Evolutionary conservation across 306 rosid species (phyloP).

Genomic region (Fragaria vesca): DNA sequence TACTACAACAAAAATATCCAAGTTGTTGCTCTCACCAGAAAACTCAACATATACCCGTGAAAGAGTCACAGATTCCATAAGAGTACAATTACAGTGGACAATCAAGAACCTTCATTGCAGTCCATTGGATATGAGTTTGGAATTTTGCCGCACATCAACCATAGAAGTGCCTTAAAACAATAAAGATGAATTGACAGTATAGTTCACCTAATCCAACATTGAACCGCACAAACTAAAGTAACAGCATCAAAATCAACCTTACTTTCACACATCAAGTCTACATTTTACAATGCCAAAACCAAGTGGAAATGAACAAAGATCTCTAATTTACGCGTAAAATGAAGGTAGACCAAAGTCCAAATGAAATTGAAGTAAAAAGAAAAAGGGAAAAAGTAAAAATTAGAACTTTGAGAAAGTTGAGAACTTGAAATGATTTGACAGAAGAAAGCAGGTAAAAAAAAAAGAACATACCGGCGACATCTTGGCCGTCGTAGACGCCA

Average conservation of each 20-base stretch:
- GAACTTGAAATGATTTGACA: background rate
- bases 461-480: constrained; percentile 76
- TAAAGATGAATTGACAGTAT: constrained; percentile 18
- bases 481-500: constrained; percentile 79
- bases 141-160: constrained; percentile 11
- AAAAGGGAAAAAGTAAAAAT: background rate
- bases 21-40: constrained; percentile 35
- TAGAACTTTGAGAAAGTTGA: background rate
- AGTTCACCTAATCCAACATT: constrained; percentile 25
- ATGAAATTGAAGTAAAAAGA: background rate
- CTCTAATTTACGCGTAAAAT: background rate
- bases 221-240: constrained; percentile 3
- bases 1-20: constrained; percentile 39
- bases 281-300: constrained; percentile 18
- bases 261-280: constrained; percentile 7
- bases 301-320: constrained; percentile 16
- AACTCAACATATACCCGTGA: constrained; percentile 56
- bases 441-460: background rate
- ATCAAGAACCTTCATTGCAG: constrained; percentile 32
- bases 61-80: constrained; percentile 42
- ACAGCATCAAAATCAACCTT: constrained; percentile 24
- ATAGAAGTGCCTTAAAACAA: constrained; percentile 4
- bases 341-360: background rate
- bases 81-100: constrained; percentile 35
- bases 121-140: constrained; percentile 31